Conservation (phyloP, 2,329 filamentous ascomycete species). For the Claviceps monticola region DNA sequence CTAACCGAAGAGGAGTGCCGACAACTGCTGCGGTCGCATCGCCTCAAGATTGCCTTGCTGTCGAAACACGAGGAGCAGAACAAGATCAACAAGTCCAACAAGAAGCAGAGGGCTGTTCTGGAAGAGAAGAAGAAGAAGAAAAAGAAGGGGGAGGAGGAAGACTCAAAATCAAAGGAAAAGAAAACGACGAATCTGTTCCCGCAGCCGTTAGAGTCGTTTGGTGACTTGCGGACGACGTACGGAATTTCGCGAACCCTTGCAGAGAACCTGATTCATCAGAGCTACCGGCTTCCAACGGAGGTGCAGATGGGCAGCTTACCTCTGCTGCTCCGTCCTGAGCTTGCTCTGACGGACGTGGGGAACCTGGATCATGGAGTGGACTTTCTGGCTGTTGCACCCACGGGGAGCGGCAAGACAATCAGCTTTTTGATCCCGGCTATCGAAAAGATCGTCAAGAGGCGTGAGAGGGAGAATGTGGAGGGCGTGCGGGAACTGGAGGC, state of each 20-base stretch:
- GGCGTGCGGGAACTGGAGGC: constrained; percentile 42
- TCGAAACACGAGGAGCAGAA: constrained; percentile 31
- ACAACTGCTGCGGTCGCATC: constrained; percentile 62
- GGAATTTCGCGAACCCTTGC: constrained; percentile 59
- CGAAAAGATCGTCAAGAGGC: constrained; percentile 52
- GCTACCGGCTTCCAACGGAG: constrained; percentile 79
- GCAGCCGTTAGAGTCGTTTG: constrained; percentile 66
- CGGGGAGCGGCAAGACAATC: constrained; percentile 91
- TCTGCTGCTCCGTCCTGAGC: constrained; percentile 49
- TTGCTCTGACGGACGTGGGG: constrained; percentile 28
- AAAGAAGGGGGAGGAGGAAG: constrained; percentile 13
- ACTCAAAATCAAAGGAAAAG: constrained; percentile 33
- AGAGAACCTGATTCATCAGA: constrained; percentile 70
- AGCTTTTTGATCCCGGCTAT: constrained; percentile 83
- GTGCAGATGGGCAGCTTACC: constrained; percentile 83
- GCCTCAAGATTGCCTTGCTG: constrained; percentile 73
- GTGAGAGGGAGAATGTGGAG: constrained; percentile 28
- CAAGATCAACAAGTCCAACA: constrained; percentile 40
- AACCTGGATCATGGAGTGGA: constrained; percentile 39
- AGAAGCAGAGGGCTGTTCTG: constrained; percentile 33
- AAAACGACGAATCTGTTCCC: constrained; percentile 55
- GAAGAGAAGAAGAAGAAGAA: constrained; percentile 37
- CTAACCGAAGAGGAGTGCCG: constrained; percentile 59
- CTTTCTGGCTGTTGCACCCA: constrained; percentile 80
- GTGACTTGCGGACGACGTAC: constrained; percentile 56